Evolutionary conservation across 2,329 filamentous ascomycete genomes (phyloP).

Genomic region (Purpureocillium lavendulum): DNA sequence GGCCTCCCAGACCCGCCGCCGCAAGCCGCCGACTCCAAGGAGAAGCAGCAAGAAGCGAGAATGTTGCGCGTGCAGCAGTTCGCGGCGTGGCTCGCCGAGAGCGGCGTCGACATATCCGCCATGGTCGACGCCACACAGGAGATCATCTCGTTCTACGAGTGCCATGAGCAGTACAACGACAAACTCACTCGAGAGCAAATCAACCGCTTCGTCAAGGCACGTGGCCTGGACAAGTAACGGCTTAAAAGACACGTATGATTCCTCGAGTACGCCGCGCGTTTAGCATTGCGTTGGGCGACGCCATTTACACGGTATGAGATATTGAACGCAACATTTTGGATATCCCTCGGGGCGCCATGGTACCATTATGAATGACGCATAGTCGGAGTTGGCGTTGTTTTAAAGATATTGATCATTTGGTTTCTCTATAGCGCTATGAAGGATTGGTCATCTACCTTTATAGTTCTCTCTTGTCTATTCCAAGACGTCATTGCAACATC

Average conservation of each 20-base stretch:
- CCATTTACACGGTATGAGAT: no score
- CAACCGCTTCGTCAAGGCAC: conserved; percentile 50
- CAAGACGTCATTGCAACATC: conserved; percentile 26
- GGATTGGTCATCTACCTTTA: background rate
- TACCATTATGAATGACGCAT: background rate
- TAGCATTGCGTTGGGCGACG: no score
- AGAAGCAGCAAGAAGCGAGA: conserved; percentile 43
- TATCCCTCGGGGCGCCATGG: background rate
- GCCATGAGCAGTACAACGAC: conserved; percentile 52
- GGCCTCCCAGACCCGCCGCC: conserved; percentile 6
- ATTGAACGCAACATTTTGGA: background rate
- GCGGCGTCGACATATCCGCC: conserved; percentile 72
- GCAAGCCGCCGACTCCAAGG: conserved; percentile 27
- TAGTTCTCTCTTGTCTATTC: conserved; percentile 9
- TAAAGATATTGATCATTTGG: no score
- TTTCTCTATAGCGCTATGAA: background rate
- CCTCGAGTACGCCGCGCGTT: no score
- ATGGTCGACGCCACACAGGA: conserved; percentile 89
- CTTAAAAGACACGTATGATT: no score
- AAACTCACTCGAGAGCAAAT: conserved; percentile 51
- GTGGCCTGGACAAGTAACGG: conserved; percentile 42
- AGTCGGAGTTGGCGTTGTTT: background rate
- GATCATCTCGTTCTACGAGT: conserved; percentile 81
- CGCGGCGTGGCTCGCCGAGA: conserved; percentile 77
- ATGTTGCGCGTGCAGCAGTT: conserved; percentile 58